Evolutionary conservation across 352 stramenopile species (phyloP).

Genomic region (Elongisporangium prolatum): DNA sequence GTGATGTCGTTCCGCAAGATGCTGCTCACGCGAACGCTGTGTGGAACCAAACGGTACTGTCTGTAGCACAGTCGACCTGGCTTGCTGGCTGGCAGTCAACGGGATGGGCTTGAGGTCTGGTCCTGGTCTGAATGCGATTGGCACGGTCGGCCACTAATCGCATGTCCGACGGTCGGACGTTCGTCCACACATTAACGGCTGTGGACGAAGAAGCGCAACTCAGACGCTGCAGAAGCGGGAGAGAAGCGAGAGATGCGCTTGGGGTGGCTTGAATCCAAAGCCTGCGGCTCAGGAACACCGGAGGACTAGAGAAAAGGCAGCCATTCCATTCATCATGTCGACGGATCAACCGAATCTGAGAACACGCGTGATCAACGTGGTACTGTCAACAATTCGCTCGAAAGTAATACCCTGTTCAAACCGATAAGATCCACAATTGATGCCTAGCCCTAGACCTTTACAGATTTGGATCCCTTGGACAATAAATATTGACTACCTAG

Average conservation of each 20-base stretch:
- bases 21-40: constrained; percentile 54
- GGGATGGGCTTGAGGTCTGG: not conserved
- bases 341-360: not conserved
- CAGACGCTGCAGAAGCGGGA: not conserved
- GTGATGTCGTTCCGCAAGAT: constrained; percentile 50
- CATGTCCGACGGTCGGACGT: not conserved
- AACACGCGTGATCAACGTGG: not conserved
- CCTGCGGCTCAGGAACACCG: not conserved
- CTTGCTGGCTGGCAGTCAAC: not conserved
- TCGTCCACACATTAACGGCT: not conserved
- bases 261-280: not conserved
- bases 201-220: not conserved
- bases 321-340: not conserved
- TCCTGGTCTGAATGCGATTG: not conserved
- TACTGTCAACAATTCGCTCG: not conserved
- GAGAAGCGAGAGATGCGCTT: not conserved
- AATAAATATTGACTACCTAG: not conserved
- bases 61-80: constrained; percentile 16
- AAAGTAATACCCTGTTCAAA: not conserved
- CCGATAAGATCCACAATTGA: not conserved
- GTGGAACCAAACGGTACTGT: constrained; percentile 66
- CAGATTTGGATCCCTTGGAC: not conserved
- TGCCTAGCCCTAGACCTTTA: not conserved
- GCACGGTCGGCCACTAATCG: not conserved
- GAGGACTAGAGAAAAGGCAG: not conserved